A percentile compares a stretch with the other conserved stretches of the same genome.
Evolutionary conservation across 306 rosid species (phyloP).

Genomic region (Betula pendula): DNA sequence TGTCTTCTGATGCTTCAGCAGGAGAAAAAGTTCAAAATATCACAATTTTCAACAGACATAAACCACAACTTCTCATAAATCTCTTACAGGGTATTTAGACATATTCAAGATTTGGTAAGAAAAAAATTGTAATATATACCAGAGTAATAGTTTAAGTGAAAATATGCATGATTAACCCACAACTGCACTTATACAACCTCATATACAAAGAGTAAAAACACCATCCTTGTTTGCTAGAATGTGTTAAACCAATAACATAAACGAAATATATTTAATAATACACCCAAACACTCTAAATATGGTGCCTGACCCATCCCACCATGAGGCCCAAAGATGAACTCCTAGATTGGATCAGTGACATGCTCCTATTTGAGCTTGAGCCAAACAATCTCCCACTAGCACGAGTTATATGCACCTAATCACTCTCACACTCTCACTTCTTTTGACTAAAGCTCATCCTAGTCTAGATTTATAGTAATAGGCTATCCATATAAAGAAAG

Average conservation of each 20-base stretch:
- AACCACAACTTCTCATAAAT: neutral
- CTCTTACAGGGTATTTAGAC: neutral
- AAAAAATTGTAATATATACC: neutral
- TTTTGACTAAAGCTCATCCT: neutral
- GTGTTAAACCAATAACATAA: neutral
- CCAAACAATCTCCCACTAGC: neutral
- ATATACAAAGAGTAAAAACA: neutral
- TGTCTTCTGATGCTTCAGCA: neutral
- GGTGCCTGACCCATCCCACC: neutral
- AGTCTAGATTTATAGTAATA: neutral
- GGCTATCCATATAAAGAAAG: neutral
- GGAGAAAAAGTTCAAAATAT: neutral
- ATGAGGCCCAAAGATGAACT: neutral
- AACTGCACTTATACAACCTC: neutral
- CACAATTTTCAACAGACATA: neutral
- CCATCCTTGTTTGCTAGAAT: neutral
- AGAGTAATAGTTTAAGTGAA: neutral
- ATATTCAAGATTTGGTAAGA: neutral
- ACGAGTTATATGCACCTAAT: neutral
- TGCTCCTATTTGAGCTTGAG: constrained; percentile 5
- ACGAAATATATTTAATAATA: neutral
- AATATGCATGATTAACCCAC: neutral
- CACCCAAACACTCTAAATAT: neutral
- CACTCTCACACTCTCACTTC: neutral
- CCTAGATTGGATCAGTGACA: neutral